These are phyloP conservation scores for Massariosphaeria phaeospora DNA, from an alignment of 495 filamentous ascomycete genomes.

Conservation along the genomic window DNA sequence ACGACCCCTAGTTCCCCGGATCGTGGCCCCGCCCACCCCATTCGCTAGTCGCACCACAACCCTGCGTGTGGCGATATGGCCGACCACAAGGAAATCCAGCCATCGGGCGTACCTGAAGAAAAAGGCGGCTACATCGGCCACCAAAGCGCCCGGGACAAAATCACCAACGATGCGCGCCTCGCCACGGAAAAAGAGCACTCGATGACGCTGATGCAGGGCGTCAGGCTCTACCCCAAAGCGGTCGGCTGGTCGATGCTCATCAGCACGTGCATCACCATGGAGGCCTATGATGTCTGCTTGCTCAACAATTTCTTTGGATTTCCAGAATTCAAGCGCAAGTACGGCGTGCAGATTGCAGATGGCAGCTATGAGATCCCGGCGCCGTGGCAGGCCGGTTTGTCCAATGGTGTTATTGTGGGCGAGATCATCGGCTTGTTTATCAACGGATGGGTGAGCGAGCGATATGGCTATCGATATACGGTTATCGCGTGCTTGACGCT, in stretches of 20 bases:
- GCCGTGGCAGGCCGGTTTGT: conserved; percentile 35
- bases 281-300: conserved; percentile 43
- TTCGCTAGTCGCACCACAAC: background rate
- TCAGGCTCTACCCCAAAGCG: conserved; percentile 38
- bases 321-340: conserved; percentile 38
- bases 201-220: conserved; percentile 33
- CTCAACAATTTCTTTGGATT: conserved; percentile 40
- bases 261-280: conserved; percentile 45
- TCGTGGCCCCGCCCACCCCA: background rate
- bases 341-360: conserved; percentile 30
- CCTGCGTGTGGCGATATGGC: background rate
- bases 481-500: conserved; percentile 30
- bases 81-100: conserved; percentile 23
- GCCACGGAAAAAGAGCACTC: conserved; percentile 33
- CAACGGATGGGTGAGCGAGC: conserved; percentile 36
- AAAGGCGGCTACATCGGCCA: background rate
- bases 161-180: conserved; percentile 17
- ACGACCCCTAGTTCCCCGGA: background rate
- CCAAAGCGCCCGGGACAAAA: conserved; percentile 6
- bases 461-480: conserved; percentile 33
- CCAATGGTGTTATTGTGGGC: conserved; percentile 36
- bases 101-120: background rate
- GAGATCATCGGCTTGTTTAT: conserved; percentile 37
- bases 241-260: conserved; percentile 39
- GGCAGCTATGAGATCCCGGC: conserved; percentile 33